Evolutionary conservation across 192 early-diverging fungal genomes (phyloP).

Genomic region (Diversispora epigaea): DNA sequence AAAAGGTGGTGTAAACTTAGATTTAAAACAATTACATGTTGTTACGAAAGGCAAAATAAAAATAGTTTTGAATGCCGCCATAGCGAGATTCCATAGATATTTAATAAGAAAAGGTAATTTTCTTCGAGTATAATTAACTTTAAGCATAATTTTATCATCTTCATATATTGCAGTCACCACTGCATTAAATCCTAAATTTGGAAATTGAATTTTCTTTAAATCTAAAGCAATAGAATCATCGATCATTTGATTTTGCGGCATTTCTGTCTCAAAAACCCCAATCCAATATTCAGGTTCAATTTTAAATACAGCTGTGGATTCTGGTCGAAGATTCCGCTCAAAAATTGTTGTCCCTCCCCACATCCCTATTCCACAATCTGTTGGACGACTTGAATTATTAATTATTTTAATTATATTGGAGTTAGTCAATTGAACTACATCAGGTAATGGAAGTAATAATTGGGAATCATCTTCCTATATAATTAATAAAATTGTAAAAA

Average conservation of each 20-base stretch:
- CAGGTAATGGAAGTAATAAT: not conserved
- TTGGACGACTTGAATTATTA: not conserved
- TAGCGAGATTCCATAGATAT: too few relatives aligned
- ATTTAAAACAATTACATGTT: too few relatives aligned
- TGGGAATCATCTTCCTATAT: not conserved
- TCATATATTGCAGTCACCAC: too few relatives aligned
- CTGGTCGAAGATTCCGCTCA: not conserved
- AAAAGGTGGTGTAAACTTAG: too few relatives aligned
- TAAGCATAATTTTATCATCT: too few relatives aligned
- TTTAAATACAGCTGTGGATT: not conserved
- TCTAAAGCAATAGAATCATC: not conserved
- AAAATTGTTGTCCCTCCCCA: not conserved
- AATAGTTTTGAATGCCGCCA: too few relatives aligned
- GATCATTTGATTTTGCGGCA: not conserved
- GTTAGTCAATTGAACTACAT: not conserved
- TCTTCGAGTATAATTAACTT: too few relatives aligned
- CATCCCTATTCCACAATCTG: not conserved
- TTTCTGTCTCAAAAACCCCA: not conserved
- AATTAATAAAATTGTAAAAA: too few relatives aligned
- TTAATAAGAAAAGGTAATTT: too few relatives aligned
- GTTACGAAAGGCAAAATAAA: too few relatives aligned
- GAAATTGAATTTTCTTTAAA: not conserved
- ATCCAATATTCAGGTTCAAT: not conserved
- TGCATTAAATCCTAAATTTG: not conserved
- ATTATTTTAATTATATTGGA: not conserved